A percentile compares a stretch with the other conserved stretches of the same genome.
Conservation (phyloP, 257 asterid species). For the Gentiana macrophylla region DNA sequence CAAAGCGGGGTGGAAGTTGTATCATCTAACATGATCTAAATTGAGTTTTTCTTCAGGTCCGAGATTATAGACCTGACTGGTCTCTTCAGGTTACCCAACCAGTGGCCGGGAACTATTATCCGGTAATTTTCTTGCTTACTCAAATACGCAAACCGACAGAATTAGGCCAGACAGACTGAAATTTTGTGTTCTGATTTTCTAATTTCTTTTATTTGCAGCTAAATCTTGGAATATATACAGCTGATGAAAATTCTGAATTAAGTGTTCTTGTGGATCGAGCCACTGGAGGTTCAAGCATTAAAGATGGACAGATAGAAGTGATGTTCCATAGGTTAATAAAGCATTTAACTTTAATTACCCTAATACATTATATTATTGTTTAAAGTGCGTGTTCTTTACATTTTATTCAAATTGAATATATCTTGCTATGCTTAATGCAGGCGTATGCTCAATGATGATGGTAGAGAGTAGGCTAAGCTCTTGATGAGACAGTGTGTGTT, state of each 20-base stretch:
- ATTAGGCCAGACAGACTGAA: not conserved
- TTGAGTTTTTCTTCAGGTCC: constrained; percentile 30
- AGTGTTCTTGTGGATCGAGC: constrained; percentile 85
- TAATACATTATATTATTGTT: not conserved
- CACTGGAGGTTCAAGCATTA: constrained; percentile 73
- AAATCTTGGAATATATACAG: constrained; percentile 57
- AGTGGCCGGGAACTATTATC: constrained; percentile 88
- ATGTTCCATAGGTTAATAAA: constrained; percentile 73
- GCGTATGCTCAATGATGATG: constrained; percentile 53
- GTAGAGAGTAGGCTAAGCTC: constrained; percentile 54
- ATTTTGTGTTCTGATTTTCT: not conserved
- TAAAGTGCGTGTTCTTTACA: not conserved
- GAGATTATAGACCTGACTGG: constrained; percentile 81
- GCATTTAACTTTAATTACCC: not conserved
- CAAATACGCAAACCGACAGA: not conserved
- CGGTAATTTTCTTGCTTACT: constrained; percentile 31
- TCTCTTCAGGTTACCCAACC: constrained; percentile 76
- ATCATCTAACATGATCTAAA: too few species aligned
- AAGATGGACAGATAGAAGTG: constrained; percentile 76
- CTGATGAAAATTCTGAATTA: constrained; percentile 56
- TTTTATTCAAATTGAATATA: not conserved
- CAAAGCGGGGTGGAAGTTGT: too few species aligned
- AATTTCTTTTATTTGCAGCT: constrained; percentile 27
- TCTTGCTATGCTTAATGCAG: constrained; percentile 17
- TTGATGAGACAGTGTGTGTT: constrained; percentile 57